A percentile compares a stretch with the other conserved stretches of the same genome.
These are phyloP conservation scores for Metarhizium guizhouense DNA, from an alignment of 2,329 filamentous ascomycete genomes.

Conservation along the genomic window DNA sequence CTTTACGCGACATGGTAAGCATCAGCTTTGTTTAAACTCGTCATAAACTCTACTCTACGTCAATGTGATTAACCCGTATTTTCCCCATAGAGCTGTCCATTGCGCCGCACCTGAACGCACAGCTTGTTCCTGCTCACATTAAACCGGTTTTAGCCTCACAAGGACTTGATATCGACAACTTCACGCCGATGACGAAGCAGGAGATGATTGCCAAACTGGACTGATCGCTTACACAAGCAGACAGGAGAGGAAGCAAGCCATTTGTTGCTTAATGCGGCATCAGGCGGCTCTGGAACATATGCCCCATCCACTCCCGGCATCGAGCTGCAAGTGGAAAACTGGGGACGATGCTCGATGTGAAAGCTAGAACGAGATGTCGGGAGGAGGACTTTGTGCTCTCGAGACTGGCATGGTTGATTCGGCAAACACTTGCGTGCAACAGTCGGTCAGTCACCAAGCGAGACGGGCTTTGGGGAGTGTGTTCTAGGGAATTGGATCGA, in stretches of 20 bases:
- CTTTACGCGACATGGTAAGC: constrained; percentile 85
- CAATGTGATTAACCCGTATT: not conserved
- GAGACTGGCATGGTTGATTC: constrained; percentile 13
- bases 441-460: constrained; percentile 8
- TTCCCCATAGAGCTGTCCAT: constrained; percentile 81
- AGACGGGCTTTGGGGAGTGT: constrained; percentile 17
- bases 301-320: constrained; percentile 19
- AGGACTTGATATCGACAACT: constrained; percentile 87
- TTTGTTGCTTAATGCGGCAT: constrained; percentile 21
- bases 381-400: constrained; percentile 19
- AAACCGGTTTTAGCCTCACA: constrained; percentile 63
- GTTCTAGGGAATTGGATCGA: constrained; percentile 9
- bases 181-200: constrained; percentile 82
- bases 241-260: constrained; percentile 22
- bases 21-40: not conserved
- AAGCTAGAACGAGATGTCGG: constrained; percentile 18
- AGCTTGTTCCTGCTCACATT: constrained; percentile 79
- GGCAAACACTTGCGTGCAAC: constrained; percentile 6
- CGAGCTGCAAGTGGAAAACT: constrained; percentile 18
- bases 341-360: constrained; percentile 13
- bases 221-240: constrained; percentile 44
- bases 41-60: not conserved
- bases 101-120: constrained; percentile 73
- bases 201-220: constrained; percentile 98
- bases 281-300: constrained; percentile 20